These are phyloP conservation scores for Colletotrichum sp. DNA, from an alignment of 2,329 filamentous ascomycete species.

Conservation along the genomic window DNA sequence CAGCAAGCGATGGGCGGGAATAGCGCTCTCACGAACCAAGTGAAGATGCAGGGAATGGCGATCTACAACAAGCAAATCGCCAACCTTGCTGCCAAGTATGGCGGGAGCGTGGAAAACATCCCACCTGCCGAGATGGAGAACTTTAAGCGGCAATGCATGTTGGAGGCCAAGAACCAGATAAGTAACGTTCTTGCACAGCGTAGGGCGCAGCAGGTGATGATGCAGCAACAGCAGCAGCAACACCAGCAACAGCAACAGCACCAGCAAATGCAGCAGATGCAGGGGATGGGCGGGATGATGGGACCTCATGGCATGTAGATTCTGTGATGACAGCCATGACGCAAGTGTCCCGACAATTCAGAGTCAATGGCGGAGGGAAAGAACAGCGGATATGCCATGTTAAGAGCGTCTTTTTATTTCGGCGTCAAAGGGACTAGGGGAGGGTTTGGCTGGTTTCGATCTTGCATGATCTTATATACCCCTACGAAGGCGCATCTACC, in stretches of 20 bases:
- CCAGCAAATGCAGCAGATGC: conserved; percentile 40
- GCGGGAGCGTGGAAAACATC: conserved; percentile 45
- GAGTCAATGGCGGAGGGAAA: not conserved
- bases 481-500: conserved; percentile 21
- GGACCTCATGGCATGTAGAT: conserved; percentile 53
- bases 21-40: conserved; percentile 29
- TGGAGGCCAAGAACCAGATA: conserved; percentile 41
- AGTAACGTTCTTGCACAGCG: conserved; percentile 36
- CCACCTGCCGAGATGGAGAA: conserved; percentile 50
- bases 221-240: conserved; percentile 41
- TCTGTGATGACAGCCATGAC: not conserved
- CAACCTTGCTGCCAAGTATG: conserved; percentile 39
- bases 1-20: conserved; percentile 39
- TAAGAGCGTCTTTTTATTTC: conserved; percentile 8
- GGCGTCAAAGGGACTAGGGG: conserved; percentile 7
- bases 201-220: conserved; percentile 38
- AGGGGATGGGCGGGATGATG: conserved; percentile 62
- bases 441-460: conserved; percentile 7
- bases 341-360: not conserved
- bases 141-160: conserved; percentile 47
- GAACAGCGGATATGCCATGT: not conserved
- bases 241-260: conserved; percentile 33
- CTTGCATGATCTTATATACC: conserved; percentile 22
- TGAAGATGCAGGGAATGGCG: conserved; percentile 37
- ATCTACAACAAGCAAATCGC: conserved; percentile 46